phyloP scores from a whole-genome alignment of 2,329 filamentous ascomycete species.

The Pseudohalonectria lignicola region DNA sequence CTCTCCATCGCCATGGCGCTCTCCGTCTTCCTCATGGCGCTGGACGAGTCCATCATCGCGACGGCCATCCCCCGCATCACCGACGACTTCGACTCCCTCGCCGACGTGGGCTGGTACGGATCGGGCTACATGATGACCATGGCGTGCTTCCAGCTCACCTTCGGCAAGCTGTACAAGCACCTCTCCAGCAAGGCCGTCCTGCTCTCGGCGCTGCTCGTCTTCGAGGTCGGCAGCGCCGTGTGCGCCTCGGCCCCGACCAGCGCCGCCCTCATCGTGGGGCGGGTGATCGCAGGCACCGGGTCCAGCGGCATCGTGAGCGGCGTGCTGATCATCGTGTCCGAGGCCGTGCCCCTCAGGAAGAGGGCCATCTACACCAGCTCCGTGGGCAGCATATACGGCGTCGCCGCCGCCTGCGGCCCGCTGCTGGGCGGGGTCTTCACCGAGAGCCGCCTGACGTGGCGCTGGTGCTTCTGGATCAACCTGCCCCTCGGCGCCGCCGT shows the following conservation, averaged over 20 bases:
- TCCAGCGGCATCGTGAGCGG: constrained; percentile 41
- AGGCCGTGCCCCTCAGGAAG: constrained; percentile 24
- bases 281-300: constrained; percentile 41
- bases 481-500: constrained; percentile 29
- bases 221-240: constrained; percentile 45
- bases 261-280: constrained; percentile 40
- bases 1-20: constrained; percentile 34
- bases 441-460: constrained; percentile 26
- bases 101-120: constrained; percentile 49
- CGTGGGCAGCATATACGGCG: constrained; percentile 7
- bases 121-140: constrained; percentile 40
- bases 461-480: constrained; percentile 38
- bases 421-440: constrained; percentile 32
- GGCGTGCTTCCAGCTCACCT: constrained; percentile 31
- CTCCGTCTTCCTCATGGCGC: constrained; percentile 33
- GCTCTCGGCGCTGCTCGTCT: constrained; percentile 38
- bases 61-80: constrained; percentile 47
- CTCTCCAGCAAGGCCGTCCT: constrained; percentile 43
- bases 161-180: constrained; percentile 38
- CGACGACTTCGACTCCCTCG: constrained; percentile 36
- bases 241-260: constrained; percentile 38
- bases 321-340: constrained; percentile 36
- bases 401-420: constrained; percentile 25
- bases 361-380: constrained; percentile 18
- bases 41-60: constrained; percentile 44